A percentile compares a stretch with the other conserved stretches of the same genome.
phyloP scores from a whole-genome alignment of 768 basidiomycete genomes.

The Lentinula detonsa region DNA sequence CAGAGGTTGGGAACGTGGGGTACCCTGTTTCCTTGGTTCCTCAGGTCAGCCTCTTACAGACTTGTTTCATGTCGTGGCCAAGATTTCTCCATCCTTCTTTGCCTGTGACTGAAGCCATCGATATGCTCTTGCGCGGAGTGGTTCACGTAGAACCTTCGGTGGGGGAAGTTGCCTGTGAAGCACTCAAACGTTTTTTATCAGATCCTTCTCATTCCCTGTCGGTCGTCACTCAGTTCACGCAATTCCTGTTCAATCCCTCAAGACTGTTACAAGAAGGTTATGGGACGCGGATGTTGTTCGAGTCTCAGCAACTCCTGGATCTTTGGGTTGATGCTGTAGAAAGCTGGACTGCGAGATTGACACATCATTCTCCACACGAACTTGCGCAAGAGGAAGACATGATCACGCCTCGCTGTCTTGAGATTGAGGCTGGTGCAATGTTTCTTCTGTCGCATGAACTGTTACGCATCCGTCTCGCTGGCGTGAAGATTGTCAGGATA shows the following conservation, averaged over 20 bases:
- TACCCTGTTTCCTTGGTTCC: slow-evolving; percentile 59
- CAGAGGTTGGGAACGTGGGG: slow-evolving; percentile 51
- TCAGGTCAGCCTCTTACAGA: slow-evolving; percentile 66
- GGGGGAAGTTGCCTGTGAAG: slow-evolving; percentile 58
- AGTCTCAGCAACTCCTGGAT: slow-evolving; percentile 58
- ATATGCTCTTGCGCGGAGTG: slow-evolving; percentile 77
- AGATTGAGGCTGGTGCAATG: slow-evolving; percentile 66
- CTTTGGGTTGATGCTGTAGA: slow-evolving; percentile 75
- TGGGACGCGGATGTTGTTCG: slow-evolving; percentile 55
- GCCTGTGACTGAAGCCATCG: slow-evolving; percentile 55
- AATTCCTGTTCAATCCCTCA: slow-evolving; percentile 69
- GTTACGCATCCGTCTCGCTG: slow-evolving; percentile 46
- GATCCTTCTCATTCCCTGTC: slow-evolving; percentile 48
- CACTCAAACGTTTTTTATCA: slow-evolving; percentile 68
- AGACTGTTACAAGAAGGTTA: slow-evolving; percentile 59
- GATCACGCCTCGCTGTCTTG: slow-evolving; percentile 42
- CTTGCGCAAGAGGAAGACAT: slow-evolving; percentile 34
- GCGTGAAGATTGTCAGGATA: slow-evolving; percentile 58
- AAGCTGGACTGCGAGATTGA: slow-evolving; percentile 52
- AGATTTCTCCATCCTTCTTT: slow-evolving; percentile 61
- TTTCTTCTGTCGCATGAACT: slow-evolving; percentile 65
- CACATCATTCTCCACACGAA: slow-evolving; percentile 33
- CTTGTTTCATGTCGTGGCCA: slow-evolving; percentile 81
- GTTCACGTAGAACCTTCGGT: slow-evolving; percentile 79
- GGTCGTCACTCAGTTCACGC: slow-evolving; percentile 59